Percentiles rank a stretch among this genome's conserved stretches.
These are phyloP conservation scores for Monosporascus sp. DNA, from an alignment of 2,329 filamentous ascomycete genomes.

Conservation along the genomic window DNA sequence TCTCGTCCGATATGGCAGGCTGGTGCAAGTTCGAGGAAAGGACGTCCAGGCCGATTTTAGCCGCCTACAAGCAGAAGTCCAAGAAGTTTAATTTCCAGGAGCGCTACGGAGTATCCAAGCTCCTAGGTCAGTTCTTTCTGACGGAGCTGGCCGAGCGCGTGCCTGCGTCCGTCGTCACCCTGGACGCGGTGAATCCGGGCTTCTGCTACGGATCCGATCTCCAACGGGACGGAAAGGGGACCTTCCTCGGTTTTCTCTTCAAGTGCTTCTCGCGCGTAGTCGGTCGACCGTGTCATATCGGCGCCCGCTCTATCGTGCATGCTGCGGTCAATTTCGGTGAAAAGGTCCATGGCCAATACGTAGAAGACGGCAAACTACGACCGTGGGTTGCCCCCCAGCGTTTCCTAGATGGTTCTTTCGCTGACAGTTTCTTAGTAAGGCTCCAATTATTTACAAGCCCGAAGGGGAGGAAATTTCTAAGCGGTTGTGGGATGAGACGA, in stretches of 20 bases:
- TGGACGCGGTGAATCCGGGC: conserved; percentile 11
- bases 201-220: conserved; percentile 6
- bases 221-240: not conserved
- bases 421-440: not conserved
- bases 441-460: not conserved
- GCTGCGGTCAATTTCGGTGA: not conserved
- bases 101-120: conserved; percentile 12
- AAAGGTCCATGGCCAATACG: conserved; percentile 1
- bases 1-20: conserved; percentile 14
- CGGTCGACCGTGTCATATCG: not conserved
- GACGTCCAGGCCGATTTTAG: not conserved
- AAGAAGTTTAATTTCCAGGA: conserved; percentile 7
- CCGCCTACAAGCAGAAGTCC: conserved; percentile 1
- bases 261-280: not conserved
- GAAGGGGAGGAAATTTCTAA: conserved; percentile 1
- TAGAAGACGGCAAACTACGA: conserved; percentile 1
- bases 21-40: conserved; percentile 7
- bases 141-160: conserved; percentile 19
- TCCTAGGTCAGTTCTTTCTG: conserved; percentile 20
- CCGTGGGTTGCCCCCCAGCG: not conserved
- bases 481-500: not conserved
- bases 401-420: not conserved
- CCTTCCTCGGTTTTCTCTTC: not conserved
- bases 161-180: conserved; percentile 3
- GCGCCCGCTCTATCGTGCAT: not conserved